These are phyloP conservation scores for Conticribra weissflogii DNA, from an alignment of 108 stramenopile genomes.

Conservation along the genomic window DNA sequence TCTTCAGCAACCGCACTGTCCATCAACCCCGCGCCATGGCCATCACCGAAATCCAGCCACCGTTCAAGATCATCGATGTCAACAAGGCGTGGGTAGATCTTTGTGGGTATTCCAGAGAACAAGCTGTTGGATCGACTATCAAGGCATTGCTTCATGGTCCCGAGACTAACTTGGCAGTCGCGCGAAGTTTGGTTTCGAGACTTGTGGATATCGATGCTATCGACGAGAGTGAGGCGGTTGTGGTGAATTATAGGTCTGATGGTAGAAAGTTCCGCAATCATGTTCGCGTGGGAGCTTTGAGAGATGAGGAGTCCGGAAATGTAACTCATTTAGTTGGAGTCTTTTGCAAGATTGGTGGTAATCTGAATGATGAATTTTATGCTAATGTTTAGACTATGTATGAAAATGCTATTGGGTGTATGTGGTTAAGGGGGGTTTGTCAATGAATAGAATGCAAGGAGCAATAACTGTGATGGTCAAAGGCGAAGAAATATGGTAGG, in stretches of 20 bases:
- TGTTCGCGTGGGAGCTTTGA: slow-evolving; percentile 63
- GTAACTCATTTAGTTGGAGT: slow-evolving; percentile 68
- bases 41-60: slow-evolving; percentile 18
- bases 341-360: slow-evolving; percentile 49
- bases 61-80: slow-evolving; percentile 34
- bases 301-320: slow-evolving; percentile 35
- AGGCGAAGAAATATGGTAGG: too few relatives aligned
- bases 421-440: too few relatives aligned
- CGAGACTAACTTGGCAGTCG: slow-evolving; percentile 54
- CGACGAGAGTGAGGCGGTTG: slow-evolving; percentile 53
- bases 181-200: slow-evolving; percentile 48
- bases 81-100: slow-evolving; percentile 28
- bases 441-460: too few relatives aligned
- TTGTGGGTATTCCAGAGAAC: slow-evolving; percentile 30
- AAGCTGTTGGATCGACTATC: slow-evolving; percentile 29
- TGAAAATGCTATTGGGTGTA: background rate
- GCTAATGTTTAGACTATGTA: background rate
- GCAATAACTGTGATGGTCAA: too few relatives aligned
- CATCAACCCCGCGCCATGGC: slow-evolving; percentile 14
- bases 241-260: slow-evolving; percentile 73
- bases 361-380: background rate
- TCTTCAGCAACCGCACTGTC: background rate
- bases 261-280: slow-evolving; percentile 70
- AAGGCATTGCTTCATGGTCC: slow-evolving; percentile 55
- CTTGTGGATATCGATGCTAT: slow-evolving; percentile 36